Percentiles rank a stretch among this genome's conserved stretches.
Conservation (phyloP, 2,329 filamentous ascomycete genomes). For the Monilinia fructigena region DNA sequence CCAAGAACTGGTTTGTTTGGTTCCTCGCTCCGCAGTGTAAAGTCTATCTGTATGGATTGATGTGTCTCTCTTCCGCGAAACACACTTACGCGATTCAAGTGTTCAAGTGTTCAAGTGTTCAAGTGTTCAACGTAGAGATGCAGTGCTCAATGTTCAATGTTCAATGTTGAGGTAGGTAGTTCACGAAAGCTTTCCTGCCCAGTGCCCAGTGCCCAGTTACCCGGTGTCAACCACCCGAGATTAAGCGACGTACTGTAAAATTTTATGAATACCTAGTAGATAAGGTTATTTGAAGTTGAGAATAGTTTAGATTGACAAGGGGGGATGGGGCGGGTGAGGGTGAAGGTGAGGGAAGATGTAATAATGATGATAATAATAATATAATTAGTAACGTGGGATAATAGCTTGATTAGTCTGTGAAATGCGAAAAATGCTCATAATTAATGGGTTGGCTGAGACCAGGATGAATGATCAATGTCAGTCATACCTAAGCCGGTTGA, state of each 20-base stretch:
- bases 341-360: too few relatives aligned
- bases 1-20: slow-evolving; percentile 6
- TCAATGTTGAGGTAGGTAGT: neutral
- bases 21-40: neutral
- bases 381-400: neutral
- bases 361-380: too few relatives aligned
- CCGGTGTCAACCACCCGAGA: slow-evolving; percentile 20
- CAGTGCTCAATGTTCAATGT: neutral
- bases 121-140: neutral
- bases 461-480: neutral
- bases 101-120: neutral
- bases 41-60: neutral
- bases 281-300: neutral
- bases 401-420: neutral
- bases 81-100: slow-evolving; percentile 9
- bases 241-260: slow-evolving; percentile 11
- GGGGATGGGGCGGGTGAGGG: too few relatives aligned
- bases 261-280: too few relatives aligned
- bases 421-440: neutral
- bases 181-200: slow-evolving; percentile 15
- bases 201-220: slow-evolving; percentile 20
- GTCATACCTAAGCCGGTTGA: neutral
- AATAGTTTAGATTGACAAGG: too few relatives aligned
- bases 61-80: neutral
- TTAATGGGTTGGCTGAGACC: neutral